phyloP scores from a whole-genome alignment of 768 basidiomycete species.

The Austroboletus eburneus region DNA sequence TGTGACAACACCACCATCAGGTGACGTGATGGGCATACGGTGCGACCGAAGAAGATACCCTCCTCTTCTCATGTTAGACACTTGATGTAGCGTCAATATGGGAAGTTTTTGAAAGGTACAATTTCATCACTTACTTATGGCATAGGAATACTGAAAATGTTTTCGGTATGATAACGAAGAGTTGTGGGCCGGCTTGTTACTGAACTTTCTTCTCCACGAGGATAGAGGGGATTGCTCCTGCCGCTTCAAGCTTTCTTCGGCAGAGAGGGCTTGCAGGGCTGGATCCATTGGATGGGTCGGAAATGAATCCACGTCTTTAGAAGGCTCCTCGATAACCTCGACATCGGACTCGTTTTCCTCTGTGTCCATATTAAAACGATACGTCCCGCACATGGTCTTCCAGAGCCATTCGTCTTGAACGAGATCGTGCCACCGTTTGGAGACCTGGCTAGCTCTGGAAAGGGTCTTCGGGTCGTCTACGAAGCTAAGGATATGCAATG shows the following conservation, averaged over 20 bases:
- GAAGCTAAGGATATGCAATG: slow-evolving; percentile 69
- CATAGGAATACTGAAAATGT: slow-evolving; percentile 70
- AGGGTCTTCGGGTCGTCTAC: slow-evolving; percentile 74
- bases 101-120: no score
- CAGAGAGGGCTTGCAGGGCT: slow-evolving; percentile 37
- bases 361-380: slow-evolving; percentile 41
- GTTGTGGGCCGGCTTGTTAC: slow-evolving; percentile 1
- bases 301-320: slow-evolving; percentile 33
- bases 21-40: slow-evolving; percentile 40
- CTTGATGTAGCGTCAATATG: slow-evolving; percentile 34
- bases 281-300: slow-evolving; percentile 38
- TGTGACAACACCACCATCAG: slow-evolving; percentile 70
- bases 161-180: slow-evolving; percentile 48
- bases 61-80: slow-evolving; percentile 76
- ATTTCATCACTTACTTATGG: slow-evolving; percentile 50
- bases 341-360: slow-evolving; percentile 26
- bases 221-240: slow-evolving; percentile 24
- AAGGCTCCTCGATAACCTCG: slow-evolving; percentile 30
- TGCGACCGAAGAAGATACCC: slow-evolving; percentile 69
- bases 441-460: slow-evolving; percentile 64
- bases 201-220: slow-evolving; percentile 21
- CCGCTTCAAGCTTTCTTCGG: slow-evolving; percentile 25
- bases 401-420: slow-evolving; percentile 75
- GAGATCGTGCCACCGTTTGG: slow-evolving; percentile 64
- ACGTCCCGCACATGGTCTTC: slow-evolving; percentile 65